Conservation (phyloP, 1,284 basidiomycete species). For the Tremellales sp. region DNA sequence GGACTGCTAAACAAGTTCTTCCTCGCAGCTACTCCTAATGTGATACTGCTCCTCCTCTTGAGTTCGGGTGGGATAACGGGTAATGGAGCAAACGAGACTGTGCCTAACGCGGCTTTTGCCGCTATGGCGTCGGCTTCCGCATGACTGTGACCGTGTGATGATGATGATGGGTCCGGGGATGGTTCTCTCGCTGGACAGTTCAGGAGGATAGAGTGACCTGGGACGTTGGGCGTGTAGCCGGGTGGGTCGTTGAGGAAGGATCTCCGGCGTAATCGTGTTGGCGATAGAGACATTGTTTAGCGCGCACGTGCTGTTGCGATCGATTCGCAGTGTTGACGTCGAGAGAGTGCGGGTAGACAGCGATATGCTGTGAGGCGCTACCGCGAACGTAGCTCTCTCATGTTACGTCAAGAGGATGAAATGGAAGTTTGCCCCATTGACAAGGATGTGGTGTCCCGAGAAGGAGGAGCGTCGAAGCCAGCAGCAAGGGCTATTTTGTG, state of each 20-base stretch:
- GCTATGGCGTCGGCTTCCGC: not conserved
- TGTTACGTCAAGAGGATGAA: no score
- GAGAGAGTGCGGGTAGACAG: no score
- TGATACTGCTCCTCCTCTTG: conserved; percentile 41
- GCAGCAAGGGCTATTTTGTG: no score
- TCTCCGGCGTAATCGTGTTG: not conserved
- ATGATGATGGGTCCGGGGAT: conserved; percentile 3
- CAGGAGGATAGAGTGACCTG: conserved; percentile 24
- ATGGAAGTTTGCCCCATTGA: no score
- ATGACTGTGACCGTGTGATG: not conserved
- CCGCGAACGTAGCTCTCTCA: no score
- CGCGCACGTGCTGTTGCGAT: no score
- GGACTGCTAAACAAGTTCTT: conserved; percentile 28
- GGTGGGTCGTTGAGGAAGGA: conserved; percentile 27
- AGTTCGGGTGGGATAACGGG: conserved; percentile 38
- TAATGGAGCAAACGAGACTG: conserved; percentile 34
- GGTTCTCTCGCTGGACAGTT: conserved; percentile 11
- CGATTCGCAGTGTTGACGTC: no score
- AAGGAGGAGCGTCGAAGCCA: no score
- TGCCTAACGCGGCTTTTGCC: conserved; percentile 7
- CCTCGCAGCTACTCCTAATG: conserved; percentile 41
- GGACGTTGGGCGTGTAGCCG: conserved; percentile 14
- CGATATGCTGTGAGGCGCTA: no score
- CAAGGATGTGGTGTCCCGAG: no score
- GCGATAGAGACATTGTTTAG: not conserved